Evolutionary conservation across 2,329 filamentous ascomycete species (phyloP), one percentile per base, ranked within the genome.

Genomic region (Rugonectria rugulosa): DNA sequence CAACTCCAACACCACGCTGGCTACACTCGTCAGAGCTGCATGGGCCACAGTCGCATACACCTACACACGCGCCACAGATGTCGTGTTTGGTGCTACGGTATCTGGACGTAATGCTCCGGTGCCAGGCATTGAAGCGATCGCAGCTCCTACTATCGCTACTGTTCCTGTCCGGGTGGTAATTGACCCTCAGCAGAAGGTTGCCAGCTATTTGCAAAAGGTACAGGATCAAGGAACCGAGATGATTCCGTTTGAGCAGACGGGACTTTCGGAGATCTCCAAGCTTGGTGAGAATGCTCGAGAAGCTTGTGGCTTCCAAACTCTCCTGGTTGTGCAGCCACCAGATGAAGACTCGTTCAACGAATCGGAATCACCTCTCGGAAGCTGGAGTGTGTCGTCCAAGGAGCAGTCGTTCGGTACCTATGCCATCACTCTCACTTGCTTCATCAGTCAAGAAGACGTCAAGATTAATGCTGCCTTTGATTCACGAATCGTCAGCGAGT

Each of bases 1-100:
- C 45, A 26, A 9, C 24, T 46, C 26, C 38, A 21, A 31, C 47
- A 42, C 26, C 37, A 26, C 6, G 14, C 10, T 11, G 10, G 29
- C 10, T 38, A 9, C 29, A 36, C 19, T 38, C 44, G 6, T 70
- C 9, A 61, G 64, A 5, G 66, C 68, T 0, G 69, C 70, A 6
- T 44, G 41, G 41, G 41, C 41, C 6, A 6, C n/a, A 14, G 10
- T 15, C 32, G 41, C 24, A 31, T 17, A 27, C 27, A 26, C 27
- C 38, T 41, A 41, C 11, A 20, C 41, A 2, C 2, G 27, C 5
- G 20, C 11, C 10, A 29, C 27, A 12, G 24, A 44, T 32, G 41
- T 44, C 1, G 26, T 44, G 1, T 44, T 44, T 44, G 41, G 41
- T 20, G 41, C 21, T 20, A 44, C 41, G 14, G 27, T 44, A 7